Base-by-base conservation (phyloP, 345 rosid species). In the Triadica sebifera region DNA sequence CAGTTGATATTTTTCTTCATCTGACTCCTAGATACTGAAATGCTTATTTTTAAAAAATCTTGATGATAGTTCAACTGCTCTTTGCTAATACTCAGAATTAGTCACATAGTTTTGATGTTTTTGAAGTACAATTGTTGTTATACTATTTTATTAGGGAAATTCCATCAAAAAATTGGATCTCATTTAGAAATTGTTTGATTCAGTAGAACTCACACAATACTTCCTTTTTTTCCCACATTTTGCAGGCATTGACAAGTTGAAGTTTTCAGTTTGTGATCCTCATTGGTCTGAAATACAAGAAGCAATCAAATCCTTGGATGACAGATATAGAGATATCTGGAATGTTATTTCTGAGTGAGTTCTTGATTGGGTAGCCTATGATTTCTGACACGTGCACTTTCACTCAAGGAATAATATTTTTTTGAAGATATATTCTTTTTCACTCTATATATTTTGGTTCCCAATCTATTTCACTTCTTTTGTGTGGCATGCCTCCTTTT, bases 241-340 rank as follows among this genome's bases (percentile, higher is more conserved):
- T 84, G 78, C 88, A 91, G 93, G 81, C 60, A 78, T 79, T 79
- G 85, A 87, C 56, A 77, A 55, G 62, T 77, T 89, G 76, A 85
- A 70, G 65, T 85, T 89, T 80, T 76, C 84, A 9, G 87, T 86
- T 70, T 81, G 77, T 87, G 87, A 84, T 74, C 84, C 81, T 53
- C 29, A 51, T 59, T 91, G 93, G 93, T 69, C 74, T 61, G 67
- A 80, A 79, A 79, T 72, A 82, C 77, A 82, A 76, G 86, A 82
- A 79, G 83, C 82, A 76, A 87, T 91, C 79, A 83, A 83, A 81
- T 88, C 77, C 70, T 70, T 87, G 79, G 82, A 83, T 81, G 69
- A 71, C 70, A 87, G 82, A 86, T 91, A 89, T 78, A 78, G 75
- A 78, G 83, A 91, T 66, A 60, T 71, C 25, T 87, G 93, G 96